Evolutionary conservation across 306 rosid genomes (phyloP).

Genomic region (Trifolium dubium): DNA sequence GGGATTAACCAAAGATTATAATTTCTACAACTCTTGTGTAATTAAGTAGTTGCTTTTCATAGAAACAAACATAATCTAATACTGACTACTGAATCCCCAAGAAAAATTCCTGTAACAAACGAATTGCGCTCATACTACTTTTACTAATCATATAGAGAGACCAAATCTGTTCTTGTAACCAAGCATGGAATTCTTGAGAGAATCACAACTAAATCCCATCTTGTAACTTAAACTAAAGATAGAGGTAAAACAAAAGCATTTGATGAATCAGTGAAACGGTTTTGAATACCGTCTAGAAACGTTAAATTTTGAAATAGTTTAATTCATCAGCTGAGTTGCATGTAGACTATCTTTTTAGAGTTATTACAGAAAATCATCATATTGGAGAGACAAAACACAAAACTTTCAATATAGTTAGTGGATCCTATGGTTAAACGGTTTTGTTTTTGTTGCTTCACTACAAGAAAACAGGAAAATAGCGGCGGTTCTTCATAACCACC

Average conservation of each 20-base stretch:
- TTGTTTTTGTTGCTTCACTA: neutral
- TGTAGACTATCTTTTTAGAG: too few species aligned
- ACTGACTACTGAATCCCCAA: neutral
- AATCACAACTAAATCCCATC: neutral
- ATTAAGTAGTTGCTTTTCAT: neutral
- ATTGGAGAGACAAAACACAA: neutral
- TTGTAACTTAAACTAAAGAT: too few species aligned
- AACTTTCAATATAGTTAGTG: neutral
- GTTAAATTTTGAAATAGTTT: too few species aligned
- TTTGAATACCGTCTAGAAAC: too few species aligned
- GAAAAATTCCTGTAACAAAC: neutral
- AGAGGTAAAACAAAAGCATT: too few species aligned
- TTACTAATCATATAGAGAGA: neutral
- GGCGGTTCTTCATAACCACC: too few species aligned
- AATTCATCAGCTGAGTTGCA: too few species aligned
- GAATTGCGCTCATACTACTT: neutral
- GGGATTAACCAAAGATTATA: too few species aligned
- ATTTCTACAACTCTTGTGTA: neutral
- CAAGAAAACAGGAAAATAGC: too few species aligned
- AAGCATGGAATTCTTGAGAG: neutral
- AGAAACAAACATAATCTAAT: neutral
- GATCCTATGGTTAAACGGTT: neutral
- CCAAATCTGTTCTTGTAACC: neutral
- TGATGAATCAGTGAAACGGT: too few species aligned
- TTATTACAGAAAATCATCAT: too few species aligned